These are phyloP conservation scores for Achaetomium macrosporum DNA, from an alignment of 2,329 filamentous ascomycete genomes.

Conservation along the genomic window DNA sequence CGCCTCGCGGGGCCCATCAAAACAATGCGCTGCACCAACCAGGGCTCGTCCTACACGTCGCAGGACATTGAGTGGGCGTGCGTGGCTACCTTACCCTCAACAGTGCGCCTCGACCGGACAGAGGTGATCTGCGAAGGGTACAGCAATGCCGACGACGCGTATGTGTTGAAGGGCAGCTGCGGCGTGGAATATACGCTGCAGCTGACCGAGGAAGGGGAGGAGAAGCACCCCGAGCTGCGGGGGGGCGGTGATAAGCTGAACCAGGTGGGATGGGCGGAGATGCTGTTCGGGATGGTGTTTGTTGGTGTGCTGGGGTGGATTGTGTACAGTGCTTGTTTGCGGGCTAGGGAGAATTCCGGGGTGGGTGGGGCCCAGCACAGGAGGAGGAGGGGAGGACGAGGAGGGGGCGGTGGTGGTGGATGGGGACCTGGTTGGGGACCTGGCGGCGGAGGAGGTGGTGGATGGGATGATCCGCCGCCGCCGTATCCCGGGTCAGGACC, in stretches of 20 bases:
- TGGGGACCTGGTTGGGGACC: slow-evolving; percentile 34
- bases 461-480: slow-evolving; percentile 45
- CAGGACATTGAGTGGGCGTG: slow-evolving; percentile 93
- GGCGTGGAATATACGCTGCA: slow-evolving; percentile 82
- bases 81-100: slow-evolving; percentile 52
- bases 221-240: slow-evolving; percentile 56
- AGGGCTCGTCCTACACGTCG: slow-evolving; percentile 68
- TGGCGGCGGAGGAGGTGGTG: slow-evolving; percentile 27
- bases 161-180: slow-evolving; percentile 86
- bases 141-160: slow-evolving; percentile 65
- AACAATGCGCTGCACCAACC: slow-evolving; percentile 83
- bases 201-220: slow-evolving; percentile 70
- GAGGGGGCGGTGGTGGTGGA: slow-evolving; percentile 39
- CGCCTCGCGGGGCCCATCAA: slow-evolving; percentile 61
- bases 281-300: slow-evolving; percentile 59
- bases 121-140: slow-evolving; percentile 95
- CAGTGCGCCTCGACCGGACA: slow-evolving; percentile 69
- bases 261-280: slow-evolving; percentile 27
- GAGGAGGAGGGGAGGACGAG: slow-evolving; percentile 38
- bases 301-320: slow-evolving; percentile 56
- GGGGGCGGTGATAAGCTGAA: slow-evolving; percentile 16
- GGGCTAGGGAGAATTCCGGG: slow-evolving; percentile 18
- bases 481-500: slow-evolving; percentile 44
- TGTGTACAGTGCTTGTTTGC: slow-evolving; percentile 47
- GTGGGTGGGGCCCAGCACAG: slow-evolving; percentile 36